Conservation (phyloP, 108 stramenopile genomes). For the Skeletonema costatum region DNA sequence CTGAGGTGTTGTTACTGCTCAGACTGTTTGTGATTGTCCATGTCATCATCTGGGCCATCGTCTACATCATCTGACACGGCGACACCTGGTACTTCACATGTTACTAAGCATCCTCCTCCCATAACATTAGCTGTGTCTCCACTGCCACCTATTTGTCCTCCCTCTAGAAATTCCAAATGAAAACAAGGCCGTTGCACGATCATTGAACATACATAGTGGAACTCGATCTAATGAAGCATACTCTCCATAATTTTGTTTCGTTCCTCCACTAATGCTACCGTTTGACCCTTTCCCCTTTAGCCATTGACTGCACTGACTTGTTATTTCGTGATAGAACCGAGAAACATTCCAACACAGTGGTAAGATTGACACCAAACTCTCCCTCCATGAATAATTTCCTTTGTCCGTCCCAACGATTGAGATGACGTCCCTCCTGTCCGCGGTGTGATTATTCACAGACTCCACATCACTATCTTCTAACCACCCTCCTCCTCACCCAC, state of each 20-base stretch:
- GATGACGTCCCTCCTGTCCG: conserved; percentile 3
- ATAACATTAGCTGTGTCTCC: neutral
- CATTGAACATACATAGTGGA: conserved; percentile 60
- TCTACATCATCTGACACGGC: conserved; percentile 43
- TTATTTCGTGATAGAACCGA: conserved; percentile 47
- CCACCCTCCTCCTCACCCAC: conserved; percentile 56
- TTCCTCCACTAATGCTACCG: conserved; percentile 1
- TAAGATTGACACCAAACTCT: conserved; percentile 68
- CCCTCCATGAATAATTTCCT: conserved; percentile 47
- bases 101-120: conserved; percentile 39
- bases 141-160: conserved; percentile 12
- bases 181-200: conserved; percentile 57
- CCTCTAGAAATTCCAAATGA: conserved; percentile 60
- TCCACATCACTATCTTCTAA: conserved; percentile 28
- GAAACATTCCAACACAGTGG: conserved; percentile 67
- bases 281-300: neutral
- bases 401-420: neutral
- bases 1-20: conserved; percentile 15
- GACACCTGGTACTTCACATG: conserved; percentile 54
- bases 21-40: neutral
- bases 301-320: neutral
- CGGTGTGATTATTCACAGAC: conserved; percentile 6
- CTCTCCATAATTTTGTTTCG: conserved; percentile 17
- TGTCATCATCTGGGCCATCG: conserved; percentile 28
- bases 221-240: conserved; percentile 49